phyloP scores from a whole-genome alignment of 2,329 filamentous ascomycete species.

The Alternaria triticimaculans region DNA sequence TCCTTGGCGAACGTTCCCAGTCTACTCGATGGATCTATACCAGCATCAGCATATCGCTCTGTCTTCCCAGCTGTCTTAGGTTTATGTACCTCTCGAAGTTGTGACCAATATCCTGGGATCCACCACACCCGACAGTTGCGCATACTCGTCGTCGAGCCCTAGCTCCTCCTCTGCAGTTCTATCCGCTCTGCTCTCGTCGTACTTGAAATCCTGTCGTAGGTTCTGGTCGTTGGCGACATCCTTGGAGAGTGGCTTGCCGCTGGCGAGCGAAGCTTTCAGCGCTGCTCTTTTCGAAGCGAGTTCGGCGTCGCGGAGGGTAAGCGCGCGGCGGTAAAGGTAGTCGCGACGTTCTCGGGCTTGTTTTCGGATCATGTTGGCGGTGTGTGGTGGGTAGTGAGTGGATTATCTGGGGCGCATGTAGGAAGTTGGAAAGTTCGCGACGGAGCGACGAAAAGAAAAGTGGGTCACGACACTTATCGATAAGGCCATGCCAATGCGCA shows the following conservation, averaged over 20 bases:
- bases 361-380: conserved; percentile 41
- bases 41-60: background rate
- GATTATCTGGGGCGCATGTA: background rate
- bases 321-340: conserved; percentile 81
- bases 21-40: conserved; percentile 49
- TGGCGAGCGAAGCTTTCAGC: conserved; percentile 83
- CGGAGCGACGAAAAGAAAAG: conserved; percentile 9
- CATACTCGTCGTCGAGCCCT: conserved; percentile 88
- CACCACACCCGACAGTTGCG: conserved; percentile 85
- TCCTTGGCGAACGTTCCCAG: conserved; percentile 93
- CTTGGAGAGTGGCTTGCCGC: conserved; percentile 83
- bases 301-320: conserved; percentile 80
- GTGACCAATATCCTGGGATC: conserved; percentile 90
- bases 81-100: conserved; percentile 72
- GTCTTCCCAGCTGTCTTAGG: rapidly evolving
- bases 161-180: conserved; percentile 71
- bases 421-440: conserved; percentile 8
- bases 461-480: conserved; percentile 16
- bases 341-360: conserved; percentile 81
- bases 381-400: background rate
- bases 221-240: conserved; percentile 84
- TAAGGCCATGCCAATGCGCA: background rate
- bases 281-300: conserved; percentile 91
- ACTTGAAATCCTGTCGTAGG: conserved; percentile 87
- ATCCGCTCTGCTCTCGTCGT: conserved; percentile 82